Evolutionary conservation across 768 basidiomycete genomes (phyloP).

Genomic region (Rhodosporidiobolus sp.): DNA sequence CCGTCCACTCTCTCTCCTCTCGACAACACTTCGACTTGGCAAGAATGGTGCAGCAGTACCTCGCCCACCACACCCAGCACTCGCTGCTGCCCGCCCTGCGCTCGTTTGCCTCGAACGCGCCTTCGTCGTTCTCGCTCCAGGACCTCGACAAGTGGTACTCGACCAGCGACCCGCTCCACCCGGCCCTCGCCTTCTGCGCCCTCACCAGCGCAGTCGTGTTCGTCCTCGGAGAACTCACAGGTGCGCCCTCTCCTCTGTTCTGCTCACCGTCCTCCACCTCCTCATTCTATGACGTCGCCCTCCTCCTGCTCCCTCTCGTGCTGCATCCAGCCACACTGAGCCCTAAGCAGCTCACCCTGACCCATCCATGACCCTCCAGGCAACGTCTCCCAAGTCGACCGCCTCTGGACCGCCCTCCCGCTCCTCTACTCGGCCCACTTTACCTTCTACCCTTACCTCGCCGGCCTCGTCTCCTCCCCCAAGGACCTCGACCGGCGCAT

Average conservation of each 20-base stretch:
- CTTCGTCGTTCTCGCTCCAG: neutral
- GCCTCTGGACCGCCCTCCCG: conserved; percentile 70
- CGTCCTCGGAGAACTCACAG: conserved; percentile 32
- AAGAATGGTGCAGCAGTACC: neutral
- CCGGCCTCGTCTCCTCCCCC: conserved; percentile 18
- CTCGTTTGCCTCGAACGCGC: conserved; percentile 3
- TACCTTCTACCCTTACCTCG: conserved; percentile 55
- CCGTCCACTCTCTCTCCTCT: neutral
- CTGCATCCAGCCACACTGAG: neutral
- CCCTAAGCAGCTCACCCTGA: neutral
- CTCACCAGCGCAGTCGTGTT: conserved; percentile 10
- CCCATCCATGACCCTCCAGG: conserved; percentile 42
- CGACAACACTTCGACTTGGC: no score
- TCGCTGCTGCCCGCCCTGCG: neutral
- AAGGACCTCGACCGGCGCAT: conserved; percentile 39
- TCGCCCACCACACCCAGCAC: neutral
- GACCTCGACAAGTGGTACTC: conserved; percentile 6
- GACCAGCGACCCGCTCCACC: conserved; percentile 33
- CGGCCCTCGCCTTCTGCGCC: conserved; percentile 11
- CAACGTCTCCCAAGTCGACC: conserved; percentile 85
- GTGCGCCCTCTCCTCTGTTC: conserved; percentile 2
- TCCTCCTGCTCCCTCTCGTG: neutral
- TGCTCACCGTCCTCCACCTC: no score
- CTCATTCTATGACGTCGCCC: neutral
- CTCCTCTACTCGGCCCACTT: conserved; percentile 78